Conservation (phyloP, 306 rosid species). For the Rosa rugosa region DNA sequence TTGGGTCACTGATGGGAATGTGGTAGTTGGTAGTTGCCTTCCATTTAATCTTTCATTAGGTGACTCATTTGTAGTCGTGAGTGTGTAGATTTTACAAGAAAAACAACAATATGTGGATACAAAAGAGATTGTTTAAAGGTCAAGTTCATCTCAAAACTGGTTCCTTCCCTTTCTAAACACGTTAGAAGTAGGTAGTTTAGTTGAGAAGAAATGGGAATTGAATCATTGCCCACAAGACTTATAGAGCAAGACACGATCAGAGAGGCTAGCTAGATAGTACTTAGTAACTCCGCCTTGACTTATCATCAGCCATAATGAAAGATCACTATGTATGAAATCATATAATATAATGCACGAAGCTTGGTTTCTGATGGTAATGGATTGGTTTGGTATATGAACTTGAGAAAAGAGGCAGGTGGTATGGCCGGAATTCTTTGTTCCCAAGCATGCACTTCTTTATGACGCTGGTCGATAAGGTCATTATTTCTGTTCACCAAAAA, state of each 20-base stretch:
- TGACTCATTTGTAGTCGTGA: not conserved
- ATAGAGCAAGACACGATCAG: not conserved
- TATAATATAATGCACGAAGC: not conserved
- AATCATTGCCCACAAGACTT: constrained; percentile 5
- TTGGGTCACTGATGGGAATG: not conserved
- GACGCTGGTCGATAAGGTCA: not conserved
- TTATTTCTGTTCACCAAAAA: not conserved
- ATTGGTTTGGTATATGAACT: not conserved
- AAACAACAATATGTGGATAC: not conserved
- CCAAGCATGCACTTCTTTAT: not conserved
- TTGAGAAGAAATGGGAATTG: constrained; percentile 1
- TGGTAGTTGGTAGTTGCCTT: not conserved
- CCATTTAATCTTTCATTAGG: not conserved
- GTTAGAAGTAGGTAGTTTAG: constrained; percentile 20
- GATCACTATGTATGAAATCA: not conserved
- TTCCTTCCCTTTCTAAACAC: not conserved
- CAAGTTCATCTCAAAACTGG: not conserved
- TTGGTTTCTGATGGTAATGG: not conserved
- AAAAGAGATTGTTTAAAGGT: not conserved
- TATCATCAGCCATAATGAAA: not conserved
- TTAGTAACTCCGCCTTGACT: constrained; percentile 11
- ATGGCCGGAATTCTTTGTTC: not conserved
- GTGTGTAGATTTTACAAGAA: not conserved
- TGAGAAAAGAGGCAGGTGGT: not conserved
- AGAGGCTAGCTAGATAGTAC: not conserved